Percentiles rank a stretch among this genome's conserved stretches.
Conservation (phyloP, 257 asterid species). For the Przewalskia tangutica region DNA sequence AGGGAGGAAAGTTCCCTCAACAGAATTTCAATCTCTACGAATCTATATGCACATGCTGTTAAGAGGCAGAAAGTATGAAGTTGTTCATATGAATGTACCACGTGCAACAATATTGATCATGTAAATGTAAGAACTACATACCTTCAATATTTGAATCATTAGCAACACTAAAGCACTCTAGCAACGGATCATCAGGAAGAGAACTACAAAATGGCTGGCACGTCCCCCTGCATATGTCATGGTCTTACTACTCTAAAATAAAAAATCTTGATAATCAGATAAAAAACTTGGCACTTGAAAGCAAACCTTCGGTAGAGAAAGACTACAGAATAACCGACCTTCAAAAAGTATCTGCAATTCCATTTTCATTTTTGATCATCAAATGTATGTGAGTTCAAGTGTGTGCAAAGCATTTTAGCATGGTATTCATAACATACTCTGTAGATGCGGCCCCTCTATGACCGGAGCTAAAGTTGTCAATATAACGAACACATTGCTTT, state of each 20-base stretch:
- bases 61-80: not conserved
- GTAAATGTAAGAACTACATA: slow-evolving; percentile 12
- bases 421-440: slow-evolving; percentile 39
- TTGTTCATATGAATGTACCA: not conserved
- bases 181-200: slow-evolving; percentile 82
- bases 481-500: slow-evolving; percentile 74
- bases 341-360: slow-evolving; percentile 64
- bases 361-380: slow-evolving; percentile 1
- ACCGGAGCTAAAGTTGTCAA: slow-evolving; percentile 94
- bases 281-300: not conserved
- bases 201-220: slow-evolving; percentile 74
- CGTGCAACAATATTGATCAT: not conserved
- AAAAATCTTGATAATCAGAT: not conserved
- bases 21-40: too few relatives aligned
- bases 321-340: slow-evolving; percentile 73
- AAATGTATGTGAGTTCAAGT: not conserved
- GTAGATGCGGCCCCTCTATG: slow-evolving; percentile 96
- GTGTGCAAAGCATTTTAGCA: not conserved
- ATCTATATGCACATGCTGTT: not conserved
- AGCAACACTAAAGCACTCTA: slow-evolving; percentile 56
- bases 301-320: slow-evolving; percentile 75
- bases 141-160: slow-evolving; percentile 51
- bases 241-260: not conserved
- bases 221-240: slow-evolving; percentile 49
- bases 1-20: too few relatives aligned